Evolutionary conservation across 441 rosid genomes (phyloP).

Genomic region (Lagerstroemia fauriei): DNA sequence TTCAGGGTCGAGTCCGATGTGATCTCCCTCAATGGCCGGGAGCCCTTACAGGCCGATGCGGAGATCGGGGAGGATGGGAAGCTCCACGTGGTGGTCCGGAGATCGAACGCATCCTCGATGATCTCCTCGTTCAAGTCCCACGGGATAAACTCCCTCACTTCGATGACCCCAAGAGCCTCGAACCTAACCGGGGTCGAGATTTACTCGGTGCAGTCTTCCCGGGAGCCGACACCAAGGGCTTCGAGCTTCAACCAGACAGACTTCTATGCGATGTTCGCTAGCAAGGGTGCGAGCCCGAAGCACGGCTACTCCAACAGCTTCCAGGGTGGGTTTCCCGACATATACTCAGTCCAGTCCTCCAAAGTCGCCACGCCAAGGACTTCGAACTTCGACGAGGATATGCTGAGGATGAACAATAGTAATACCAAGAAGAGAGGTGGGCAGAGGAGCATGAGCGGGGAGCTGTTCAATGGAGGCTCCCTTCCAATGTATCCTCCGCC

Average conservation of each 20-base stretch:
- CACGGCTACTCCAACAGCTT: slow-evolving; percentile 66
- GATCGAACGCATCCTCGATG: slow-evolving; percentile 66
- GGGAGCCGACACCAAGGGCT: slow-evolving; percentile 84
- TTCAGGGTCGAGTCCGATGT: slow-evolving; percentile 79
- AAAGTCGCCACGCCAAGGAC: slow-evolving; percentile 72
- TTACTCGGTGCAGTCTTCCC: slow-evolving; percentile 72
- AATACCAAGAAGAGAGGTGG: slow-evolving; percentile 50
- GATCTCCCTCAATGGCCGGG: slow-evolving; percentile 67
- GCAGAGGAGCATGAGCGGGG: slow-evolving; percentile 70
- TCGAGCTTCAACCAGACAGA: slow-evolving; percentile 84
- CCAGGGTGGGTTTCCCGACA: slow-evolving; percentile 52
- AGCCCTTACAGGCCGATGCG: slow-evolving; percentile 66
- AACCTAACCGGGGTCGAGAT: slow-evolving; percentile 80
- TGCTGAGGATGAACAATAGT: slow-evolving; percentile 42
- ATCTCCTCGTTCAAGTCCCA: slow-evolving; percentile 75
- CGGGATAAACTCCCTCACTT: slow-evolving; percentile 55
- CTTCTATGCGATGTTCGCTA: slow-evolving; percentile 74
- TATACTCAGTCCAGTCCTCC: slow-evolving; percentile 70
- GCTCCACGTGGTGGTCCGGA: slow-evolving; percentile 65
- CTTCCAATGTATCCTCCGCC: slow-evolving; percentile 68
- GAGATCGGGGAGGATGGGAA: slow-evolving; percentile 84
- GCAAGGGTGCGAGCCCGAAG: slow-evolving; percentile 72
- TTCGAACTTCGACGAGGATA: slow-evolving; percentile 80
- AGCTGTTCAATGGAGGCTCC: slow-evolving; percentile 50
- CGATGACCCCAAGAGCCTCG: slow-evolving; percentile 76